These are phyloP conservation scores for Tolypocladium paradoxum DNA, from an alignment of 2,329 filamentous ascomycete genomes.

Conservation along the genomic window DNA sequence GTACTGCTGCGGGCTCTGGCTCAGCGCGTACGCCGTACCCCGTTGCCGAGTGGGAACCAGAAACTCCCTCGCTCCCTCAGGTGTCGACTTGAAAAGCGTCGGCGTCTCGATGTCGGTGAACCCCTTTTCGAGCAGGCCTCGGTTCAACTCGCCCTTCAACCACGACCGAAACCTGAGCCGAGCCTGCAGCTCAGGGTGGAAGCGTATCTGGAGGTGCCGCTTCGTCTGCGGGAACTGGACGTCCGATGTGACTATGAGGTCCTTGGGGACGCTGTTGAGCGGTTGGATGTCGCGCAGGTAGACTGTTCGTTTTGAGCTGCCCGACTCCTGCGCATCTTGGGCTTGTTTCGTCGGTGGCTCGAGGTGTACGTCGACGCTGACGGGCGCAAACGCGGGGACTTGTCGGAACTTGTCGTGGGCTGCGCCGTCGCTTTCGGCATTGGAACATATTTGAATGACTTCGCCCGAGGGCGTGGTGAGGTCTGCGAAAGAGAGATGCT, in stretches of 20 bases:
- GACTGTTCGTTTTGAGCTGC: conserved; percentile 38
- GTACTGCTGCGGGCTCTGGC: conserved; percentile 96
- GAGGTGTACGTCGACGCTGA: conserved; percentile 33
- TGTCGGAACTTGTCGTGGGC: conserved; percentile 32
- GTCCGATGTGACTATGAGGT: conserved; percentile 66
- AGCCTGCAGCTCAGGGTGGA: conserved; percentile 53
- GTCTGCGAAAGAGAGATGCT: conserved; percentile 61
- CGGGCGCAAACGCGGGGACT: conserved; percentile 40
- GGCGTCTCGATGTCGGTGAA: conserved; percentile 86
- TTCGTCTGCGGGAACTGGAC: conserved; percentile 64
- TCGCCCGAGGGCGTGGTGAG: conserved; percentile 27
- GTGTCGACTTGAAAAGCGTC: conserved; percentile 91
- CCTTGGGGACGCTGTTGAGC: conserved; percentile 31
- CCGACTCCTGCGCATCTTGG: conserved; percentile 10
- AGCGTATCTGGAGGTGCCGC: conserved; percentile 78
- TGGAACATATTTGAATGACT: conserved; percentile 34
- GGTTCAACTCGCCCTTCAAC: conserved; percentile 41
- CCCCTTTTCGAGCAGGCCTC: conserved; percentile 41
- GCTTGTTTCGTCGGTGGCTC: conserved; percentile 11
- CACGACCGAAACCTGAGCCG: conserved; percentile 61
- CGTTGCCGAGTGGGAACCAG: conserved; percentile 73
- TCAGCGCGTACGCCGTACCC: conserved; percentile 77
- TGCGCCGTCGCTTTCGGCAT: conserved; percentile 22
- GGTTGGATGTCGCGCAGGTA: conserved; percentile 47
- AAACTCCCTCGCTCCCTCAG: conserved; percentile 91